Conservation (phyloP, 2,329 filamentous ascomycete species). For the Aspergillus awamori region DNA sequence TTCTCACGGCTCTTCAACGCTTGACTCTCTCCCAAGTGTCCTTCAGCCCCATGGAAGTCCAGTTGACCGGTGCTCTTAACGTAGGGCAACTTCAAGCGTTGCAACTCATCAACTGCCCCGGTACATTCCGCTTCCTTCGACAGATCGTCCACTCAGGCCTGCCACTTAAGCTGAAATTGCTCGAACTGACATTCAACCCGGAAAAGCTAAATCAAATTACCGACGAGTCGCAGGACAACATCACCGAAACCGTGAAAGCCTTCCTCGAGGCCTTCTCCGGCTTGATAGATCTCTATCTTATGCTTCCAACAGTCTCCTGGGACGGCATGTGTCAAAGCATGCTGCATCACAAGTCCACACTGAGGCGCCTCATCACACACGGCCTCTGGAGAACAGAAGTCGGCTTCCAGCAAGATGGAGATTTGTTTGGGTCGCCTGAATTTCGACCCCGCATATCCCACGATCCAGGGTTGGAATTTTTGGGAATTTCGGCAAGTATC, state of each 20-base stretch:
- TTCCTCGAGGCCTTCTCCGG: not conserved
- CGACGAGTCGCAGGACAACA: not conserved
- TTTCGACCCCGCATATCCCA: not conserved
- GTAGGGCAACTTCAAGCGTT: not conserved
- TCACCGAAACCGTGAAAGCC: not conserved
- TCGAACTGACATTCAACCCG: not conserved
- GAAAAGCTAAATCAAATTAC: not conserved
- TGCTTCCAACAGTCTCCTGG: not conserved
- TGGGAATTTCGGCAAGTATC: not conserved
- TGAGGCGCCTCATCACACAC: not conserved
- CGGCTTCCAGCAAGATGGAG: not conserved
- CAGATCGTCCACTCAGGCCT: not conserved
- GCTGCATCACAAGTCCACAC: not conserved
- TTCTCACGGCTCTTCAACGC: not conserved
- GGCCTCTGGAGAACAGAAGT: not conserved
- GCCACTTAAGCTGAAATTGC: not conserved
- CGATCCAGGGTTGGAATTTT: not conserved
- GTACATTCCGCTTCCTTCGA: not conserved
- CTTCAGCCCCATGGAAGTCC: not conserved
- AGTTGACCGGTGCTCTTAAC: not conserved
- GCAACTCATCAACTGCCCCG: not conserved
- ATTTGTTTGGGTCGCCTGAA: not conserved
- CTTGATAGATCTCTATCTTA: not conserved
- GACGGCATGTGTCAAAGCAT: not conserved
- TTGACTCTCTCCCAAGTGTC: not conserved